Conservation (phyloP, 129 eudicot genomes). For the Calendula officinalis region DNA sequence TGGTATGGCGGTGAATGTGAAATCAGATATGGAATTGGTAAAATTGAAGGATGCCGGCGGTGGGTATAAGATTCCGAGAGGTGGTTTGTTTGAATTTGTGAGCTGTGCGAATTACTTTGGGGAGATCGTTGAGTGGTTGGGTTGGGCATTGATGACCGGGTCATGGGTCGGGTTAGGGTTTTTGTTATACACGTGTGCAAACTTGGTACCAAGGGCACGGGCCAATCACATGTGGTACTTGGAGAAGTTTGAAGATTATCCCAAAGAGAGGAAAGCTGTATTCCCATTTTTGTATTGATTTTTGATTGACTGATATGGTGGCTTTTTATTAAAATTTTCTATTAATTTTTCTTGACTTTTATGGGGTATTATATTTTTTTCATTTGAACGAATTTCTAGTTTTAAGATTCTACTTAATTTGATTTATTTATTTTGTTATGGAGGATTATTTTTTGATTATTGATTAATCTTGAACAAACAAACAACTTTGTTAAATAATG, state of each 20-base stretch:
- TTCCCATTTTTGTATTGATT: slow-evolving; percentile 70
- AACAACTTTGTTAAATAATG: too few species aligned
- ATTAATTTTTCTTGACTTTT: too few species aligned
- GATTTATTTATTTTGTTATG: too few species aligned
- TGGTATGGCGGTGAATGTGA: slow-evolving; percentile 69
- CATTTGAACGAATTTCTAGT: too few species aligned
- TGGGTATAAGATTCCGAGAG: slow-evolving; percentile 83
- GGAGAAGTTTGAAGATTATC: slow-evolving; percentile 85
- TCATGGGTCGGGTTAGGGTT: slow-evolving; percentile 88
- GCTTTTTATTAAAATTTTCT: too few species aligned
- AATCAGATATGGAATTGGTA: slow-evolving; percentile 58
- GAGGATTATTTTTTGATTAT: too few species aligned
- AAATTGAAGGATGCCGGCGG: slow-evolving; percentile 55
- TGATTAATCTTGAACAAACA: too few species aligned
- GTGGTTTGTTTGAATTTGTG: slow-evolving; percentile 71
- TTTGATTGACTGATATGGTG: not conserved
- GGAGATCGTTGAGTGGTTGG: slow-evolving; percentile 87
- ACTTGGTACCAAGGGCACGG: slow-evolving; percentile 77
- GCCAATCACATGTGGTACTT: slow-evolving; percentile 82
- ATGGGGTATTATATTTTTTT: too few species aligned
- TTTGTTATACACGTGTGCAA: slow-evolving; percentile 68
- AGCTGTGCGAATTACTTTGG: slow-evolving; percentile 87
- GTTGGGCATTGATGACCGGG: slow-evolving; percentile 79
- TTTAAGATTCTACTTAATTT: too few species aligned
- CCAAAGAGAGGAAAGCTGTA: slow-evolving; percentile 70